Evolutionary conservation across 75 land plant genomes (phyloP), one percentile per base, ranked within the genome.

Genomic region (Cunninghamia lanceolata): DNA sequence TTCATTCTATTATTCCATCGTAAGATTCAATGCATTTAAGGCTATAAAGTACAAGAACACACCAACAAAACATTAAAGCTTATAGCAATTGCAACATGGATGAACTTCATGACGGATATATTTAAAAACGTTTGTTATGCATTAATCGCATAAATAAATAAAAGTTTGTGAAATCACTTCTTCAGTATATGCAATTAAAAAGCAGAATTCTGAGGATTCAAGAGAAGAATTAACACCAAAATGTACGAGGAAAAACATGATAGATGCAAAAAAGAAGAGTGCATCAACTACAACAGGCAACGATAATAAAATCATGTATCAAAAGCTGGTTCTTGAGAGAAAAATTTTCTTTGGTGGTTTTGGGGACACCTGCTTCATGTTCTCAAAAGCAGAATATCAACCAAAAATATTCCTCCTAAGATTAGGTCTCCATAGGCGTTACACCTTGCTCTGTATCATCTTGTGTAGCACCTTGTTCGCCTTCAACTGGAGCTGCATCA

Each of bases 371-470:
- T 80, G 52, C 52, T 14, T 80, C 52, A 7, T 32, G 10, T 43
- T 43, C 32, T 45, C 28, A 80, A 80, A 80, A 28, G 82, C 21
- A 80, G 13, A 80, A 42, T 45, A n/a, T 43, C 45, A 80, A 28
- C 82, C 46, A 45, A 80, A n/a, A 45, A n/a, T 45, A 43, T 28
- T 80, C 50, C 11, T 28, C 50, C 50, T n/a, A 13, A 45, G 32
- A 86, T 83, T 59, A 89, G 43, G 56, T 89, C 39, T 89, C 90
- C 90, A 89, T 89, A 3, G 89, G 89, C n/a, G 86, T 77, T 74
- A 70, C 83, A 78, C 66, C 89, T 54, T 86, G 82, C n/a, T 82
- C 86, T 81, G 77, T 78, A 36, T 88, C 89, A 28, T 53, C 87
- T 54, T 76, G 47, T 59, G 66, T 52, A 87, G 91, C 91, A 88